A percentile compares a stretch with the other conserved stretches of the same genome.
These are phyloP conservation scores for Serendipita vermifera DNA, from an alignment of 768 basidiomycete species.

Conservation along the genomic window DNA sequence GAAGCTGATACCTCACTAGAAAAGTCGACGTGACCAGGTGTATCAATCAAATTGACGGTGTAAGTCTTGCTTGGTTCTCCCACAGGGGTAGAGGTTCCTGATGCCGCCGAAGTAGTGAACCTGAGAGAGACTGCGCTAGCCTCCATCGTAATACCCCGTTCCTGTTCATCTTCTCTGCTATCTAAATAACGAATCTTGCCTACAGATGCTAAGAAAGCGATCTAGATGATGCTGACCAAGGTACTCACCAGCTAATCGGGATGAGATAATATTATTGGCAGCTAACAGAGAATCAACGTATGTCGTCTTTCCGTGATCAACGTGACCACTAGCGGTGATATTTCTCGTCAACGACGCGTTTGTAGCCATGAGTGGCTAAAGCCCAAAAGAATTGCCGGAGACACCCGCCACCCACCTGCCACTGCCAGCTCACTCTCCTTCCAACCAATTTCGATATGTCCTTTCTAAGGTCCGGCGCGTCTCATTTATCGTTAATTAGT, in stretches of 20 bases:
- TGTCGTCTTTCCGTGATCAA: conserved; percentile 94
- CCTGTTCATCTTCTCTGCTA: conserved; percentile 91
- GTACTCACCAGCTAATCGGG: conserved; percentile 66
- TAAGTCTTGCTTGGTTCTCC: neutral
- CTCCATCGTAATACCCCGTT: conserved; percentile 98
- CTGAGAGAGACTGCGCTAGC: conserved; percentile 84
- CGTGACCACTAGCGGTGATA: conserved; percentile 77
- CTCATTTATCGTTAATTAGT: neutral
- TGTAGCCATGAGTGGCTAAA: neutral
- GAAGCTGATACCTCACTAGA: conserved; percentile 95
- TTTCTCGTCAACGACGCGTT: neutral
- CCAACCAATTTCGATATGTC: neutral
- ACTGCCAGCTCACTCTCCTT: conserved; percentile 1
- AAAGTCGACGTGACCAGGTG: conserved; percentile 97
- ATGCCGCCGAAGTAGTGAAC: conserved; percentile 54
- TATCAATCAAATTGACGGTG: conserved; percentile 86
- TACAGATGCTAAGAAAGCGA: neutral
- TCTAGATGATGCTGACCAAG: neutral
- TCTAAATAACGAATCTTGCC: conserved; percentile 85
- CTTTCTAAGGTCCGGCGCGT: neutral
- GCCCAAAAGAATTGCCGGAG: neutral
- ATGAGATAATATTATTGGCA: conserved; percentile 94
- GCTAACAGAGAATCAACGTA: conserved; percentile 91
- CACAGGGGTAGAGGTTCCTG: conserved; percentile 20
- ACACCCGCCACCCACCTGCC: neutral